Evolutionary conservation across 768 basidiomycete species (phyloP).

Genomic region (Boletus patriciae): DNA sequence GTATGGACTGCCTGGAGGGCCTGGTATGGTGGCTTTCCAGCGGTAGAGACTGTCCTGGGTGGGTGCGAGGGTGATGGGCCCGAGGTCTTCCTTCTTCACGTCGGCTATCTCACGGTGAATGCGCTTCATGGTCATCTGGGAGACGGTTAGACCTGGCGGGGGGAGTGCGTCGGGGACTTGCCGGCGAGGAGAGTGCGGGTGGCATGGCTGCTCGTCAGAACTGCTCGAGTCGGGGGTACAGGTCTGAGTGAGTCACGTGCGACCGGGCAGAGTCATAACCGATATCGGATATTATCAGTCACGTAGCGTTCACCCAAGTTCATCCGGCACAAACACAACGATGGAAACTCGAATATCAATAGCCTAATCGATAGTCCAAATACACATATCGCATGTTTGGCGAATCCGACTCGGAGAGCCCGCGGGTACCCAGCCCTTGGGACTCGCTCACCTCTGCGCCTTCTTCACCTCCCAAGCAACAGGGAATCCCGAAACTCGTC

Average conservation of each 20-base stretch:
- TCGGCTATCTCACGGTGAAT: constrained; percentile 83
- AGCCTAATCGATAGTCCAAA: constrained; percentile 13
- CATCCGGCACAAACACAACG: constrained; percentile 11
- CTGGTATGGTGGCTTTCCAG: constrained; percentile 79
- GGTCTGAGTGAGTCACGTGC: constrained; percentile 19
- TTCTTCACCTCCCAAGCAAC: constrained; percentile 37
- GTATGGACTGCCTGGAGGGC: constrained; percentile 80
- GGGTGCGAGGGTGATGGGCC: constrained; percentile 66
- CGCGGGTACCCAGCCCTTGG: constrained; percentile 81
- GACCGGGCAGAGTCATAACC: not conserved
- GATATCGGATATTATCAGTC: too few species aligned
- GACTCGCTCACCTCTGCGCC: constrained; percentile 67
- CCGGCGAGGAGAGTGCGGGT: constrained; percentile 25
- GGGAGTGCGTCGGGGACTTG: constrained; percentile 2
- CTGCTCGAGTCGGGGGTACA: not conserved
- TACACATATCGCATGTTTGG: constrained; percentile 59
- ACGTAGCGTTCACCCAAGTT: too few species aligned
- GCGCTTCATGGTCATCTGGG: constrained; percentile 70
- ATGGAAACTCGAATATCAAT: constrained; percentile 62
- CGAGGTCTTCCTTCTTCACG: constrained; percentile 80
- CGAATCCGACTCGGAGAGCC: constrained; percentile 78
- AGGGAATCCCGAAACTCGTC: constrained; percentile 59
- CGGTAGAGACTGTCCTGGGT: constrained; percentile 61
- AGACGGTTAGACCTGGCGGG: constrained; percentile 5
- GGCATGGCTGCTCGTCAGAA: constrained; percentile 22